phyloP scores from a whole-genome alignment of 2,329 filamentous ascomycete species.

The Stachybotrys echinatus region DNA sequence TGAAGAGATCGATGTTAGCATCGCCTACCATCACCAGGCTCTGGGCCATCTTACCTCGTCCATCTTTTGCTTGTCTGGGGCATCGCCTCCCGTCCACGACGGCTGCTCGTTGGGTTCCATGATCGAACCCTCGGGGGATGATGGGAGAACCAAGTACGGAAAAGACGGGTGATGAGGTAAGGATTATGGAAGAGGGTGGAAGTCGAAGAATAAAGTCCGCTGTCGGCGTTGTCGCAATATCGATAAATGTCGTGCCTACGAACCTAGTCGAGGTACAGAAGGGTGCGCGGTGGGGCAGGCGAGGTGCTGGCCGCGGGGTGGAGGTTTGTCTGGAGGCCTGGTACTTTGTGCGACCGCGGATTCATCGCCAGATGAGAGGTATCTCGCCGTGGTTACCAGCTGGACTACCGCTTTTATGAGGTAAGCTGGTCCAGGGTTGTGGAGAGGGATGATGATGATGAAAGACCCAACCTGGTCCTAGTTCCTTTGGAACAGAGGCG shows the following conservation, averaged over 20 bases:
- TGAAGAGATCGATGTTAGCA: not conserved
- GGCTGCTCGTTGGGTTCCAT: slow-evolving; percentile 44
- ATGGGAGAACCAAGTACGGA: not conserved
- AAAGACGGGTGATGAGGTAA: too few species aligned
- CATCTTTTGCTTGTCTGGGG: slow-evolving; percentile 54
- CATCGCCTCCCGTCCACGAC: slow-evolving; percentile 38
- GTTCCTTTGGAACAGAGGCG: not conserved
- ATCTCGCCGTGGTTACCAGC: too few species aligned
- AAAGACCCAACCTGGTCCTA: too few species aligned
- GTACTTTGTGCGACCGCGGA: not conserved
- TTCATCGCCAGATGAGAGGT: not conserved
- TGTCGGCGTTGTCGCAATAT: not conserved
- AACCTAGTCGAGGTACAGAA: not conserved
- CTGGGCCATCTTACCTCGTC: slow-evolving; percentile 38
- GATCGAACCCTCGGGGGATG: slow-evolving; percentile 18
- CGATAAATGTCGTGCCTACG: not conserved
- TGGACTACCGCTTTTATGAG: too few species aligned
- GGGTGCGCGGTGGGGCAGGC: too few species aligned
- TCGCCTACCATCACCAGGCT: not conserved
- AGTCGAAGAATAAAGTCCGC: too few species aligned
- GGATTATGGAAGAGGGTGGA: too few species aligned
- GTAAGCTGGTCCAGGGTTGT: not conserved
- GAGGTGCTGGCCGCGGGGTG: too few species aligned
- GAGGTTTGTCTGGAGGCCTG: too few species aligned
- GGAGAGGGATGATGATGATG: not conserved